These are phyloP conservation scores for Coleophoma eucalyptorum DNA, from an alignment of 2,329 filamentous ascomycete genomes.

Conservation along the genomic window DNA sequence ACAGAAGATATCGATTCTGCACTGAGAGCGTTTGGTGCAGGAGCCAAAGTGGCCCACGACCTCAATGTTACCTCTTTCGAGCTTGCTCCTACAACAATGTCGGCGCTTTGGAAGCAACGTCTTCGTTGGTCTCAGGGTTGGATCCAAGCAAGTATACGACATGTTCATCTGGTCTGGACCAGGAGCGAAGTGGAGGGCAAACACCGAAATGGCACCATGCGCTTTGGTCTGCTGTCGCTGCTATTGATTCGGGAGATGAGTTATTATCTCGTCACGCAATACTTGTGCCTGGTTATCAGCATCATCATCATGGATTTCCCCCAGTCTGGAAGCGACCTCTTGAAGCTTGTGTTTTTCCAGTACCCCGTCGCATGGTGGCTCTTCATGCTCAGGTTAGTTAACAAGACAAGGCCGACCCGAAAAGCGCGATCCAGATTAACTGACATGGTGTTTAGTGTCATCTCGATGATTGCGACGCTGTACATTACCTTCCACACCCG, in stretches of 20 bases:
- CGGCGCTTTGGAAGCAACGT: constrained; percentile 44
- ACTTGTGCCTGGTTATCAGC: constrained; percentile 39
- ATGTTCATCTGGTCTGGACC: constrained; percentile 37
- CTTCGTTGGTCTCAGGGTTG: constrained; percentile 47
- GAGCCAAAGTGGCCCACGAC: constrained; percentile 40
- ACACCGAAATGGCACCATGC: constrained; percentile 31
- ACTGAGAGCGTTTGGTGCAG: constrained; percentile 31
- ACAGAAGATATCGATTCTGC: constrained; percentile 48
- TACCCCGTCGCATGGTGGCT: constrained; percentile 44
- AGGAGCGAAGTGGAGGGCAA: constrained; percentile 28
- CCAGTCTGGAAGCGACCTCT: constrained; percentile 29
- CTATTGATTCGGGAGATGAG: constrained; percentile 40
- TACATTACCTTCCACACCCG: constrained; percentile 41
- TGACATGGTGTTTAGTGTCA: constrained; percentile 24
- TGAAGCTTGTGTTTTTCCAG: constrained; percentile 40
- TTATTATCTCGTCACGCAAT: constrained; percentile 45
- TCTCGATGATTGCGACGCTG: constrained; percentile 38
- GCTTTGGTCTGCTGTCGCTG: constrained; percentile 40
- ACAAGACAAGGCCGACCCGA: background rate
- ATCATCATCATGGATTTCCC: constrained; percentile 42
- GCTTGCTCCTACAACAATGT: constrained; percentile 39
- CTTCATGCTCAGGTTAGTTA: constrained; percentile 37
- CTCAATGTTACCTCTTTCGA: constrained; percentile 45
- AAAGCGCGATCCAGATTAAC: background rate
- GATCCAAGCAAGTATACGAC: constrained; percentile 41